Percentiles rank a stretch among this genome's conserved stretches.
These are phyloP conservation scores for Spathaspora sp. DNA, from an alignment of 1,139 yeast species.

Conservation along the genomic window DNA sequence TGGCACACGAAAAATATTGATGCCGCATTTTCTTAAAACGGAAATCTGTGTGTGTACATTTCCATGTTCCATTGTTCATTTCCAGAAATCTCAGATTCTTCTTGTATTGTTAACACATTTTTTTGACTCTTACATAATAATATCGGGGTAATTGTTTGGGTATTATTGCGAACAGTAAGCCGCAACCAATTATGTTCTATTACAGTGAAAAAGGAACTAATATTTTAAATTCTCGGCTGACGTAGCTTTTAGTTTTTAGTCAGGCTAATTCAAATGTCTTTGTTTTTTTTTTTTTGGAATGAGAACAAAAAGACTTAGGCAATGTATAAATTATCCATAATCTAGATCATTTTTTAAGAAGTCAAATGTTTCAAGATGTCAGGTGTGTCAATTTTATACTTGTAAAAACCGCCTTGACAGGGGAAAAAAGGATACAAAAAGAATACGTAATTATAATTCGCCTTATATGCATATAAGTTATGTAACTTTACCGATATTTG, in stretches of 20 bases:
- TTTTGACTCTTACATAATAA: neutral
- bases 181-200: neutral
- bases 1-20: neutral
- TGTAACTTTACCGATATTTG: neutral
- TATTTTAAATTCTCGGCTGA: conserved; percentile 1
- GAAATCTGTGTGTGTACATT: neutral
- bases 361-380: neutral
- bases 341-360: neutral
- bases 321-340: neutral
- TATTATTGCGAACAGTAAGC: neutral
- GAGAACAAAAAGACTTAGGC: neutral
- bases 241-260: neutral
- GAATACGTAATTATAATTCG: neutral
- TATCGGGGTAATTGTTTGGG: neutral
- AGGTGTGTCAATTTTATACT: neutral
- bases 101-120: neutral
- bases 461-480: neutral
- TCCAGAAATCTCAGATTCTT: neutral
- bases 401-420: neutral
- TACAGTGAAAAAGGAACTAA: neutral
- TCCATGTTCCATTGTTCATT: neutral
- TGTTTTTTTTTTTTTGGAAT: neutral
- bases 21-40: neutral
- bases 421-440: too few species aligned
- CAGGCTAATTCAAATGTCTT: neutral